Evolutionary conservation across 176 grass and related monocot species (phyloP).

Genomic region (Hordeum marinum): DNA sequence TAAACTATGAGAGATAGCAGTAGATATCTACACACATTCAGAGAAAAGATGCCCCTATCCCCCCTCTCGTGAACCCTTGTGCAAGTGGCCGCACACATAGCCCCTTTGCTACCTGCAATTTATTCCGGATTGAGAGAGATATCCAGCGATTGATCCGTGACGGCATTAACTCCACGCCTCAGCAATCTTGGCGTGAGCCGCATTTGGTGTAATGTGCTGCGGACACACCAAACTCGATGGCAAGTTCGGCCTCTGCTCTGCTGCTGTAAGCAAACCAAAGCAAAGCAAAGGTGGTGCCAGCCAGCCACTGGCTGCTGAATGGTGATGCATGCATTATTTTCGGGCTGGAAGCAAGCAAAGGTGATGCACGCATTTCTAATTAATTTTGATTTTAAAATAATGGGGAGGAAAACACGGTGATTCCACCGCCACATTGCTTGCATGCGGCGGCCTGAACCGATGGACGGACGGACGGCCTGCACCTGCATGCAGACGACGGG

Average conservation of each 20-base stretch:
- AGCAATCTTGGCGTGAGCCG: constrained; percentile 45
- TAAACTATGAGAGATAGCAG: background rate
- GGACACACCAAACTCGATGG: constrained; percentile 36
- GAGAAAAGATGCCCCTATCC: background rate
- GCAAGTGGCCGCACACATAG: background rate
- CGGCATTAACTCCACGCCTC: background rate
- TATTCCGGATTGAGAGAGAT: background rate
- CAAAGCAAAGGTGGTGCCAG: background rate
- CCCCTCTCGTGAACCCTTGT: background rate
- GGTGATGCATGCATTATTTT: constrained; percentile 27
- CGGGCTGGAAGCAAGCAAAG: constrained; percentile 11
- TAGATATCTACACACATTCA: background rate
- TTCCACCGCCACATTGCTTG: constrained; percentile 41
- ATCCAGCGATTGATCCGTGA: background rate
- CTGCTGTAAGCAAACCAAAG: constrained; percentile 34
- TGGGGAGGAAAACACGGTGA: constrained; percentile 20
- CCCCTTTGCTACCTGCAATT: background rate
- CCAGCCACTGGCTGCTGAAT: background rate
- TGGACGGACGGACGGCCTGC: constrained; percentile 15
- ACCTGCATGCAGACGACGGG: constrained; percentile 26
- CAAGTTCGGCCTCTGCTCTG: constrained; percentile 15
- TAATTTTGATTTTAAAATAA: background rate
- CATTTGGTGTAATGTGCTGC: constrained; percentile 10
- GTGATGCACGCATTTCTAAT: constrained; percentile 33
- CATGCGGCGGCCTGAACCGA: constrained; percentile 36